phyloP scores from a whole-genome alignment of 2,329 filamentous ascomycete species.

The Chrysoporthe cubensis region DNA sequence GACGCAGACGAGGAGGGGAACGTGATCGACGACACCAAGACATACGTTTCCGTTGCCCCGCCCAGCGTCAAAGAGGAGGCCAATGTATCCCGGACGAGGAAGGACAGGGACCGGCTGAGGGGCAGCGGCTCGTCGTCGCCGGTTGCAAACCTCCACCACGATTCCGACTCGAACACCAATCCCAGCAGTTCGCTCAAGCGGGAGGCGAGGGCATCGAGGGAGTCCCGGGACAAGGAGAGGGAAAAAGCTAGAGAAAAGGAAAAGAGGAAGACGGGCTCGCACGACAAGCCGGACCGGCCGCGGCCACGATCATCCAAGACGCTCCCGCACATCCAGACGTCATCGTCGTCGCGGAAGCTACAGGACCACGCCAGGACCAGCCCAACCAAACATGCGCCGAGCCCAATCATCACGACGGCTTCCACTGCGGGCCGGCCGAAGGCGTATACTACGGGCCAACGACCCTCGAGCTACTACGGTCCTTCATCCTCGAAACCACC shows the following conservation, averaged over 20 bases:
- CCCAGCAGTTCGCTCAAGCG: slow-evolving; percentile 39
- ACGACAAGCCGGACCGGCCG: slow-evolving; percentile 22
- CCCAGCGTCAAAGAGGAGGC: slow-evolving; percentile 53
- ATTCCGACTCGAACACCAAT: slow-evolving; percentile 50
- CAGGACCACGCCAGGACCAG: slow-evolving; percentile 43
- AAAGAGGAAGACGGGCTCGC: slow-evolving; percentile 28
- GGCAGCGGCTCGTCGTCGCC: slow-evolving; percentile 45
- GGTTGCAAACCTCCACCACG: slow-evolving; percentile 38
- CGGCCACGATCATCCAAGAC: slow-evolving; percentile 39
- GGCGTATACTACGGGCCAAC: slow-evolving; percentile 37
- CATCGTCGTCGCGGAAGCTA: slow-evolving; percentile 36
- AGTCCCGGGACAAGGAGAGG: slow-evolving; percentile 35
- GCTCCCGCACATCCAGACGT: slow-evolving; percentile 35
- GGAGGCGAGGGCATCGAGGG: slow-evolving; percentile 40
- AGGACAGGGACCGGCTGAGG: slow-evolving; percentile 39
- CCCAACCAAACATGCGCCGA: slow-evolving; percentile 36
- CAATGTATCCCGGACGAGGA: slow-evolving; percentile 56
- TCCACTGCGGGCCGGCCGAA: slow-evolving; percentile 42
- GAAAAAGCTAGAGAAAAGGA: slow-evolving; percentile 37
- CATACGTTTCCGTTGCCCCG: slow-evolving; percentile 51
- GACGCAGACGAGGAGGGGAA: slow-evolving; percentile 56
- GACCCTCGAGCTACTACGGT: slow-evolving; percentile 45
- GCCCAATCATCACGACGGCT: slow-evolving; percentile 24
- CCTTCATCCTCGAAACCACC: slow-evolving; percentile 40
- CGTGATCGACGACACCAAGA: slow-evolving; percentile 42